These are phyloP conservation scores for Penicillium sp. DNA, from an alignment of 2,329 filamentous ascomycete species.

Conservation along the genomic window DNA sequence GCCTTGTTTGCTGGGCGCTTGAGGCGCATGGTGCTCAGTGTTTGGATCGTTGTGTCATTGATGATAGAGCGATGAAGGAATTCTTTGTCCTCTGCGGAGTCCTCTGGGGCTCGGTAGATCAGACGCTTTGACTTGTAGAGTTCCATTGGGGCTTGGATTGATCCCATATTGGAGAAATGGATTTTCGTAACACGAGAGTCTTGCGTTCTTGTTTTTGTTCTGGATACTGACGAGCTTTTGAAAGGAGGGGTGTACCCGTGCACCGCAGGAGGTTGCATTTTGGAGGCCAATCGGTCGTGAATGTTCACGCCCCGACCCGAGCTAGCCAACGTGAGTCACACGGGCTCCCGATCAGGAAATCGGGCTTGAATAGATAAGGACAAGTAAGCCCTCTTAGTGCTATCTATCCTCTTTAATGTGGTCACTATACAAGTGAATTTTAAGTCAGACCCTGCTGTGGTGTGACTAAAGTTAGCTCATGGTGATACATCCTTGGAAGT, in stretches of 20 bases:
- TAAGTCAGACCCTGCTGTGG: too few relatives aligned
- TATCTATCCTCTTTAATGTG: too few relatives aligned
- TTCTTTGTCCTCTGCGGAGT: conserved; percentile 11
- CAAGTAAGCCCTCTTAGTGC: too few relatives aligned
- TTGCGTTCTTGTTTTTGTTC: too few relatives aligned
- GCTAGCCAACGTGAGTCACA: not conserved
- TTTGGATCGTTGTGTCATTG: conserved; percentile 3
- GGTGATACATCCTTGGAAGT: too few relatives aligned
- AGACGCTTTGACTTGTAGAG: conserved; percentile 10
- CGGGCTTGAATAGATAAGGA: too few relatives aligned
- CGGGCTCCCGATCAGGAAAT: not conserved
- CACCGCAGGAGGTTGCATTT: not conserved
- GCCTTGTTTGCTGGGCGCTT: not conserved
- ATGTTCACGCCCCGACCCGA: not conserved
- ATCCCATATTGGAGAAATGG: not conserved
- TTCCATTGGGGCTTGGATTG: not conserved
- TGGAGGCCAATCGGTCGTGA: not conserved
- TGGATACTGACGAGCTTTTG: not conserved
- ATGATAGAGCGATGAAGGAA: conserved; percentile 10
- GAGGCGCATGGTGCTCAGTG: not conserved
- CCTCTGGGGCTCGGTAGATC: conserved; percentile 15
- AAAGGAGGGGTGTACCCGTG: not conserved
- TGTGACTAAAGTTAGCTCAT: too few relatives aligned
- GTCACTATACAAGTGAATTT: too few relatives aligned
- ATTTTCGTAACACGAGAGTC: not conserved